Conservation (phyloP, 2,329 filamentous ascomycete species). For the Botryotinia convoluta region DNA sequence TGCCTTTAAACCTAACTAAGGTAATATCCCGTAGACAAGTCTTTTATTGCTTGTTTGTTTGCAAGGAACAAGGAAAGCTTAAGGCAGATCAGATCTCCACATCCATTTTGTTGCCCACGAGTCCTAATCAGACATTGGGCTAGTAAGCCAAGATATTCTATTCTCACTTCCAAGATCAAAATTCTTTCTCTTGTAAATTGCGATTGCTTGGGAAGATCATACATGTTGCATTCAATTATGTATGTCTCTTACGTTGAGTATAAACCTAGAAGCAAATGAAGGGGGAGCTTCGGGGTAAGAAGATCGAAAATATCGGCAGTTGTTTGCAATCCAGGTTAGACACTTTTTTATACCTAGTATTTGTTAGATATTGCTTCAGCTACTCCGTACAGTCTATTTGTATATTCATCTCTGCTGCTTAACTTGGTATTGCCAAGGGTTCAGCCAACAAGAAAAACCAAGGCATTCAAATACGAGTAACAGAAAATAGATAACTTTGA, state of each 20-base stretch:
- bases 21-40: not conserved
- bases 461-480: not conserved
- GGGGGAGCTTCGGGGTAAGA: not conserved
- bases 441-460: slow-evolving; percentile 3
- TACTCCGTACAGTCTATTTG: not conserved
- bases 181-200: not conserved
- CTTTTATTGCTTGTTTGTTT: not conserved
- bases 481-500: not conserved
- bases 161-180: not conserved
- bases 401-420: not conserved
- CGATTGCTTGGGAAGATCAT: not conserved
- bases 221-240: not conserved
- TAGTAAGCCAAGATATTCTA: slow-evolving; percentile 7
- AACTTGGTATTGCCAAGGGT: slow-evolving; percentile 9
- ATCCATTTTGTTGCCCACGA: slow-evolving; percentile 5
- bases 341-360: not conserved
- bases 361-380: not conserved
- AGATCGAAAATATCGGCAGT: slow-evolving; percentile 2
- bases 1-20: not conserved
- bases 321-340: not conserved
- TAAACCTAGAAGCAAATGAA: not conserved
- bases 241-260: not conserved
- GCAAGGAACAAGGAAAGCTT: slow-evolving; percentile 12
- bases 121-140: slow-evolving; percentile 2
- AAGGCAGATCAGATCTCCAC: slow-evolving; percentile 19